phyloP scores from a whole-genome alignment of 345 rosid species.

The Sisymbrium altissimum region DNA sequence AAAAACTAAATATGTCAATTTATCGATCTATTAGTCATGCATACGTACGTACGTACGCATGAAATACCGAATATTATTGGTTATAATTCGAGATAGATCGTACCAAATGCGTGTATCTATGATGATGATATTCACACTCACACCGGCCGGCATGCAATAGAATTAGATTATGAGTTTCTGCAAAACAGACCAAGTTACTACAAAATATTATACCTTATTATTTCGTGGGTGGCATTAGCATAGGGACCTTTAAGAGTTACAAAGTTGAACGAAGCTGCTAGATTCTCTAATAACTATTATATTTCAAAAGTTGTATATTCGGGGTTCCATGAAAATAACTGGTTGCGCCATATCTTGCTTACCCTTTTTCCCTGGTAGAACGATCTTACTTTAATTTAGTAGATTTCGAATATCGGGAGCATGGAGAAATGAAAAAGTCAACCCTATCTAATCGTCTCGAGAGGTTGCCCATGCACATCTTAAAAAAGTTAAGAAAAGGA shows the following conservation, averaged over 20 bases:
- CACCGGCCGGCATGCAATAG: no score
- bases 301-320: neutral
- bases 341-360: constrained; percentile 21
- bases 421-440: constrained; percentile 13
- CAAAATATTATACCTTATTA: neutral
- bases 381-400: constrained; percentile 19
- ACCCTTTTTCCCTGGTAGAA: neutral
- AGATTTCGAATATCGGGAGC: constrained; percentile 17
- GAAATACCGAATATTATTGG: neutral
- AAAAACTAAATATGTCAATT: neutral
- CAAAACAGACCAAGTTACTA: neutral
- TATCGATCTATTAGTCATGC: neutral
- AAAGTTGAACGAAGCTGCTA: constrained; percentile 2
- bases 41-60: neutral
- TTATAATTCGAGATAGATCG: neutral
- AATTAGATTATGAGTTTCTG: neutral
- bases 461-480: neutral
- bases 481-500: neutral
- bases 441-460: neutral
- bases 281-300: constrained; percentile 2
- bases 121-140: neutral
- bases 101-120: neutral
- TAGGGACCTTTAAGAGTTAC: neutral
- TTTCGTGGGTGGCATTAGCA: neutral
- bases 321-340: constrained; percentile 13